Percentiles rank a stretch among this genome's conserved stretches.
phyloP scores from a whole-genome alignment of 1,284 basidiomycete species.

The Rhodotorula sp. region DNA sequence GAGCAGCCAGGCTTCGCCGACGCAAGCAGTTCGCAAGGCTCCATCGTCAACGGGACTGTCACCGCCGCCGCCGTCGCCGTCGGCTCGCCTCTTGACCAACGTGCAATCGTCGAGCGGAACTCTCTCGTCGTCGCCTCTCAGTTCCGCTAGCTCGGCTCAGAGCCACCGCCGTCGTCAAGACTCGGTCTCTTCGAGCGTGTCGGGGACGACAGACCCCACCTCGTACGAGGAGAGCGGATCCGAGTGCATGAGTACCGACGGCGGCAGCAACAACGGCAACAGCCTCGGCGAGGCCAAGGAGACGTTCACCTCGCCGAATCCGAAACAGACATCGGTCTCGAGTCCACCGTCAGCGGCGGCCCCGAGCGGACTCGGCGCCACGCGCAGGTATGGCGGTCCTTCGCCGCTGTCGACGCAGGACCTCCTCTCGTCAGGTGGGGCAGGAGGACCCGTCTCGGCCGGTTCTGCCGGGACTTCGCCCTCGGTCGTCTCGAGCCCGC shows the following conservation, averaged over 20 bases:
- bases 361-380: background rate
- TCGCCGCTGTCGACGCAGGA: conserved; percentile 13
- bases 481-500: conserved; percentile 21
- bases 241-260: conserved; percentile 18
- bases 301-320: background rate
- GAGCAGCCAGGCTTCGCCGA: conserved; percentile 1
- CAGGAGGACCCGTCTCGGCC: background rate
- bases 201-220: conserved; percentile 33
- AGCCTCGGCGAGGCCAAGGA: background rate
- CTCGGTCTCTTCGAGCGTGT: conserved; percentile 36
- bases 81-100: background rate
- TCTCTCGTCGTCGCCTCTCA: conserved; percentile 31
- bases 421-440: background rate
- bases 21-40: background rate
- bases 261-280: conserved; percentile 6
- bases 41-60: background rate
- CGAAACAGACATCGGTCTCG: background rate
- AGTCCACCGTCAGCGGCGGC: background rate
- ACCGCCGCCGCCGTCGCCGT: background rate
- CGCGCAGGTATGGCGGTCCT: background rate
- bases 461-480: background rate
- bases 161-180: conserved; percentile 19
- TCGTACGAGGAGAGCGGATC: conserved; percentile 31
- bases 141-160: conserved; percentile 19
- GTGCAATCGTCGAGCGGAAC: conserved; percentile 2